Percentiles rank a stretch among this genome's conserved stretches.
Evolutionary conservation across 768 basidiomycete genomes (phyloP).

Genomic region (Lentinula sp.): DNA sequence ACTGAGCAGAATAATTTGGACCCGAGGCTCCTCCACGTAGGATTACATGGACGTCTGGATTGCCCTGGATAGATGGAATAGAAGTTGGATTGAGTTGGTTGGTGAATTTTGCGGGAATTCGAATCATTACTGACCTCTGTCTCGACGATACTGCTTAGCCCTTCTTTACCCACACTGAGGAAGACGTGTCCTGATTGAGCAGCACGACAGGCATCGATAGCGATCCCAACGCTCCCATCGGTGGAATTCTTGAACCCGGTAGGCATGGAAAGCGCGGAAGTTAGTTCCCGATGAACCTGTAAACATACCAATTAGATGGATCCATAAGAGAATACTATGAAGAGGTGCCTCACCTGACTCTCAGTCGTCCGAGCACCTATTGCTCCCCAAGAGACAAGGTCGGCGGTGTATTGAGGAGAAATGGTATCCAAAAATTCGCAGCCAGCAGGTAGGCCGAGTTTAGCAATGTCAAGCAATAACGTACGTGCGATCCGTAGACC

Average conservation of each 20-base stretch:
- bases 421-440: conserved; percentile 91
- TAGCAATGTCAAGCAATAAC: conserved; percentile 82
- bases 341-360: conserved; percentile 40
- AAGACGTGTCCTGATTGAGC: conserved; percentile 91
- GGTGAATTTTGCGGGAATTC: neutral
- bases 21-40: conserved; percentile 86
- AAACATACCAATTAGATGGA: neutral
- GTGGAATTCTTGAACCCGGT: conserved; percentile 99
- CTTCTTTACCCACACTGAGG: conserved; percentile 95
- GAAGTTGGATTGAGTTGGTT: neutral
- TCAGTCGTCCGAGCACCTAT: conserved; percentile 94
- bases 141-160: conserved; percentile 90
- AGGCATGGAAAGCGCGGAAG: conserved; percentile 86
- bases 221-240: conserved; percentile 87
- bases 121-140: conserved; percentile 53
- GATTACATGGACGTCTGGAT: conserved; percentile 91
- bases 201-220: conserved; percentile 92
- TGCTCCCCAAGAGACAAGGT: conserved; percentile 90
- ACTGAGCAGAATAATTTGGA: conserved; percentile 81
- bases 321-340: neutral
- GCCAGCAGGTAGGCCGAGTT: conserved; percentile 89
- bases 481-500: conserved; percentile 86
- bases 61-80: conserved; percentile 47
- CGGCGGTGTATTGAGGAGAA: conserved; percentile 86
- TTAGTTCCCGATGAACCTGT: conserved; percentile 78